Conservation (phyloP, 768 basidiomycete genomes). For the Suillus sp. region DNA sequence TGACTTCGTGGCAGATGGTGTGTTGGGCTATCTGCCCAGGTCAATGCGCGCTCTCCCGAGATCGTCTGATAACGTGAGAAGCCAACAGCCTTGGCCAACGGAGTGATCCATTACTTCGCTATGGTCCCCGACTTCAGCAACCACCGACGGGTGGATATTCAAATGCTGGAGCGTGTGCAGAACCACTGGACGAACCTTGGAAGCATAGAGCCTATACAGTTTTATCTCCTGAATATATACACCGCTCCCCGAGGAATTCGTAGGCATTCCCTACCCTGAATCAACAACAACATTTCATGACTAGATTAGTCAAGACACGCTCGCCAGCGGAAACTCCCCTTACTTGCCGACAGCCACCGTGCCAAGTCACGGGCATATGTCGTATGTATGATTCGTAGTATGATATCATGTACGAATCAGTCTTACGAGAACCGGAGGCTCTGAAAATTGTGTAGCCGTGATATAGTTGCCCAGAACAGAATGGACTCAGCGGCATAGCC, state of each 20-base stretch:
- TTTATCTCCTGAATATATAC: neutral
- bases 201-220: neutral
- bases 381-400: neutral
- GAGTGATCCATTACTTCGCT: neutral
- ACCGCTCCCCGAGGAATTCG: neutral
- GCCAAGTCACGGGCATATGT: neutral
- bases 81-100: neutral
- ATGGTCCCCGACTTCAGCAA: neutral
- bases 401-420: conserved; percentile 1
- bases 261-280: neutral
- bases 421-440: neutral
- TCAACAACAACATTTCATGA: neutral
- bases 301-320: neutral
- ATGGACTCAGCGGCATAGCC: conserved; percentile 8
- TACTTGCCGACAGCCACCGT: neutral
- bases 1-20: neutral
- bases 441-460: neutral
- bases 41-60: neutral
- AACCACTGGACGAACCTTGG: neutral
- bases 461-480: neutral
- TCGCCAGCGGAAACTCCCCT: neutral
- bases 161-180: neutral
- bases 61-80: conserved; percentile 18
- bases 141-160: neutral
- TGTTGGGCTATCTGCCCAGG: neutral